Base-by-base conservation (phyloP, 352 stramenopile genomes). In the Globisporangium spiculum region DNA sequence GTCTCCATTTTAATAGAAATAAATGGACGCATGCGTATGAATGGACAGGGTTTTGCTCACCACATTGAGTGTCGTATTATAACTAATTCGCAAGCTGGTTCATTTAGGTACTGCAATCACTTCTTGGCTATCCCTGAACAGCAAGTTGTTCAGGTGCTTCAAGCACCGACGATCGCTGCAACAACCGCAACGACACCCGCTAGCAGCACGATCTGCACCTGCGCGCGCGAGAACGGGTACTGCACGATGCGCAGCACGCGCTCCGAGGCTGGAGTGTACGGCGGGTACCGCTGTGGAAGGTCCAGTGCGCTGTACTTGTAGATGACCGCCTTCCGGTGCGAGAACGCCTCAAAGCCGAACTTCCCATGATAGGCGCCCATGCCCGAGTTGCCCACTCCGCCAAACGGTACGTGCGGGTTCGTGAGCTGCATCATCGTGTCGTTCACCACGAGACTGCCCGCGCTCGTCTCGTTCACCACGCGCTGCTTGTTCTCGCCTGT, bases 361-460 rank as follows among this genome's bases (percentile, higher is more conserved):
- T 88, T 80, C 12, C 94, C 94, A 65, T 96, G 89, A 69, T 96
- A 97, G 0, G 74, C 64, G 12, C 93, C 92, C 64, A 90, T 88
- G 57, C 93, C 93, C 27, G 81, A 94, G 30, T 64, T 77, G 4
- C 90, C 92, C 8, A 97, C 73, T 9, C 90, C 89, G 55, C 91
- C 90, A 70, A 97, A 96, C 4, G 90, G 91, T 4, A 97, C 69
- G 32, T 91, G 46, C 1, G 66, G 18, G 63, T 86, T 93, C 4
- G 70, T 66, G 14, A 91, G 63, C 61, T 97, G 90, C 62, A 97
- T 75, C 4, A 97, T 60, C 32, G 76, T 64, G 71, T 98, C 91
- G 73, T 98, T 97, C 32, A 95, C 52, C 50, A 50, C 9, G 36
- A 44, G 36, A 76, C 26, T 30, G 1, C 88, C 88, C 1, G 79